These are phyloP conservation scores for Calocera cornea DNA, from an alignment of 768 basidiomycete genomes.

Conservation along the genomic window DNA sequence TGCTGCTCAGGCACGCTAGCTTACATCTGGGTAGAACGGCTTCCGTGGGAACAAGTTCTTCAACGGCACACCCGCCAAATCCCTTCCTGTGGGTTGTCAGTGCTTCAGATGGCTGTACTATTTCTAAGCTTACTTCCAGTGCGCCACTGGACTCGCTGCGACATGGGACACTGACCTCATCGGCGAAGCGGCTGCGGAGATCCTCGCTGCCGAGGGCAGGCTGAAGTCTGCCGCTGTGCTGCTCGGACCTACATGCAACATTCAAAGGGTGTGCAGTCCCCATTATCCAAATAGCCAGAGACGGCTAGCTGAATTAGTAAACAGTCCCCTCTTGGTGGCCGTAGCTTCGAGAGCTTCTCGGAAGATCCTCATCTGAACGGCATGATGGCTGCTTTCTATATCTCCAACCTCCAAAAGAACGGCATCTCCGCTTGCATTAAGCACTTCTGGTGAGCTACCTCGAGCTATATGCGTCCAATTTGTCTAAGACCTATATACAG, in stretches of 20 bases:
- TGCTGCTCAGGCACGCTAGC: constrained; percentile 23
- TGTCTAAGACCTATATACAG: constrained; percentile 22
- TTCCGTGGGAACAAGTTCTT: constrained; percentile 67
- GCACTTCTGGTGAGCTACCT: constrained; percentile 51
- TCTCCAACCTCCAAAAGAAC: constrained; percentile 61
- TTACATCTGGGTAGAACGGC: constrained; percentile 28
- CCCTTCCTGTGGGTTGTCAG: constrained; percentile 43
- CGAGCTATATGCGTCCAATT: neutral
- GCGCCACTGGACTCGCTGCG: constrained; percentile 59
- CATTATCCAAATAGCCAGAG: neutral
- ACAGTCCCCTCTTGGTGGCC: constrained; percentile 20
- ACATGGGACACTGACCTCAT: constrained; percentile 60
- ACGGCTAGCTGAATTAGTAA: neutral
- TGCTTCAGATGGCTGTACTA: neutral
- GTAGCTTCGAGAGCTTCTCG: constrained; percentile 62
- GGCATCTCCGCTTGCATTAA: constrained; percentile 72
- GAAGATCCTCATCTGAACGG: constrained; percentile 69
- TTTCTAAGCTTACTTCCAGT: constrained; percentile 23
- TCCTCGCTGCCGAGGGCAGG: constrained; percentile 61
- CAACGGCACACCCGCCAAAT: constrained; percentile 69
- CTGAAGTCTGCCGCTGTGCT: constrained; percentile 52
- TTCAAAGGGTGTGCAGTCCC: constrained; percentile 46
- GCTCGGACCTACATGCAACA: constrained; percentile 73
- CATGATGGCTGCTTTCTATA: constrained; percentile 52
- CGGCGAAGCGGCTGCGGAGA: constrained; percentile 43